These are phyloP conservation scores for Ceratocystiopsis brevicomis DNA, from an alignment of 2,329 filamentous ascomycete genomes.

Conservation along the genomic window DNA sequence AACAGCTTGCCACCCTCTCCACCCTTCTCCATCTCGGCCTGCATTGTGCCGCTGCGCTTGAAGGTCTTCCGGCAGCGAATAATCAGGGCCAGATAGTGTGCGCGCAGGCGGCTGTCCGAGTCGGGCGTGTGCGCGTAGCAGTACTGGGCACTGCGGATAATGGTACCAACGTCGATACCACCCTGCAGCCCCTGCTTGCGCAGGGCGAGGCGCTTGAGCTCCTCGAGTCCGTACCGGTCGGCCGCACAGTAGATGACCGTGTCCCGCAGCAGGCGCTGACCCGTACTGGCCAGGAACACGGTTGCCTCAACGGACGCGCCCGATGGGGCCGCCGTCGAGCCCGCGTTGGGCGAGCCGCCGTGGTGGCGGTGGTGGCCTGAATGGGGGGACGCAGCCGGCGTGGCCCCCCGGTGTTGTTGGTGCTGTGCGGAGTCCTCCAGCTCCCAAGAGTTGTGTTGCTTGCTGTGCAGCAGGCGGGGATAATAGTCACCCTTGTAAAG, in stretches of 20 bases:
- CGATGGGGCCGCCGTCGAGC: constrained; percentile 7
- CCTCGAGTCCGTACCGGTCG: constrained; percentile 76
- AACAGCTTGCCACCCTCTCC: constrained; percentile 60
- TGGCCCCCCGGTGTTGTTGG: constrained; percentile 12
- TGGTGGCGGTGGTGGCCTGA: constrained; percentile 20
- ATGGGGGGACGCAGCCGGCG: constrained; percentile 28
- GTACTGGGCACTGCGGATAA: constrained; percentile 82
- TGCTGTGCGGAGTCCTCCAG: constrained; percentile 53
- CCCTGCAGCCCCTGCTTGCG: constrained; percentile 88
- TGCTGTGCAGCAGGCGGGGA: constrained; percentile 72
- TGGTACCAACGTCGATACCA: constrained; percentile 79
- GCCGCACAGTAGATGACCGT: constrained; percentile 89
- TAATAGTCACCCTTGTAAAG: constrained; percentile 96
- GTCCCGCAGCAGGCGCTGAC: constrained; percentile 68
- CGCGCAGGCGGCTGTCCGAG: constrained; percentile 77
- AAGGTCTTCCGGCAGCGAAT: constrained; percentile 95
- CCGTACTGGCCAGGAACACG: constrained; percentile 56
- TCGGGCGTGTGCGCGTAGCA: constrained; percentile 91
- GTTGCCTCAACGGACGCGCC: constrained; percentile 45
- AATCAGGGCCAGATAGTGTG: constrained; percentile 92
- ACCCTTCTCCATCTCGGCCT: constrained; percentile 92
- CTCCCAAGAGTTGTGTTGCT: constrained; percentile 71
- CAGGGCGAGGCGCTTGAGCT: constrained; percentile 77
- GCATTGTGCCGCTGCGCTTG: constrained; percentile 96
- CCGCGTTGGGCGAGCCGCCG: constrained; percentile 7